Conservation (phyloP, 2,329 filamentous ascomycete species). For the Aspergillus sp. region DNA sequence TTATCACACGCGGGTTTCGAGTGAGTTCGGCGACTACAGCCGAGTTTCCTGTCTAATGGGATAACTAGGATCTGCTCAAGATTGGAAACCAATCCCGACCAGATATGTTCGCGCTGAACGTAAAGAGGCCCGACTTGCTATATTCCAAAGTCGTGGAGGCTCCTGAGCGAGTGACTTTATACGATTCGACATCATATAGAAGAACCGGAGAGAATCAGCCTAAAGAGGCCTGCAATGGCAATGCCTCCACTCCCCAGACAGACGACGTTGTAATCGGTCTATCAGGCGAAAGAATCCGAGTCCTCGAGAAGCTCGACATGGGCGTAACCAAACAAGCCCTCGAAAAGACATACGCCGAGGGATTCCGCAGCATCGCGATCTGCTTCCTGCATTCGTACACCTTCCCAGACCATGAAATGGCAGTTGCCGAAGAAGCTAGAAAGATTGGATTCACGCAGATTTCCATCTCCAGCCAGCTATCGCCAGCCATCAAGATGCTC, state of each 20-base stretch:
- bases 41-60: too few species aligned
- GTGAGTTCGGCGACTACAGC: too few species aligned
- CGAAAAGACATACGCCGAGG: constrained; percentile 58
- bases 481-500: constrained; percentile 83
- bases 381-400: constrained; percentile 85
- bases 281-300: constrained; percentile 65
- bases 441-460: constrained; percentile 78
- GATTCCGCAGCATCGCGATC: constrained; percentile 71
- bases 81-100: constrained; percentile 91
- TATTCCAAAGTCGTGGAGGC: constrained; percentile 82
- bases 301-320: constrained; percentile 61
- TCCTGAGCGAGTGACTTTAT: constrained; percentile 81
- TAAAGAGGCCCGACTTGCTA: constrained; percentile 79
- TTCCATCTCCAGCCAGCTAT: constrained; percentile 71
- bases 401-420: constrained; percentile 78
- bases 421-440: constrained; percentile 73
- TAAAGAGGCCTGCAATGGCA: too few species aligned
- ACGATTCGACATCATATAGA: constrained; percentile 62
- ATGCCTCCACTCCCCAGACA: constrained; percentile 61
- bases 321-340: constrained; percentile 59
- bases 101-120: constrained; percentile 72
- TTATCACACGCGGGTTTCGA: constrained; percentile 83
- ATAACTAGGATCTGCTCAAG: constrained; percentile 65
- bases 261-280: constrained; percentile 57
- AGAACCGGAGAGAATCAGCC: constrained; percentile 28